phyloP scores from a whole-genome alignment of 2,329 filamentous ascomycete genomes.

The Nannizziopsis barbatae region DNA sequence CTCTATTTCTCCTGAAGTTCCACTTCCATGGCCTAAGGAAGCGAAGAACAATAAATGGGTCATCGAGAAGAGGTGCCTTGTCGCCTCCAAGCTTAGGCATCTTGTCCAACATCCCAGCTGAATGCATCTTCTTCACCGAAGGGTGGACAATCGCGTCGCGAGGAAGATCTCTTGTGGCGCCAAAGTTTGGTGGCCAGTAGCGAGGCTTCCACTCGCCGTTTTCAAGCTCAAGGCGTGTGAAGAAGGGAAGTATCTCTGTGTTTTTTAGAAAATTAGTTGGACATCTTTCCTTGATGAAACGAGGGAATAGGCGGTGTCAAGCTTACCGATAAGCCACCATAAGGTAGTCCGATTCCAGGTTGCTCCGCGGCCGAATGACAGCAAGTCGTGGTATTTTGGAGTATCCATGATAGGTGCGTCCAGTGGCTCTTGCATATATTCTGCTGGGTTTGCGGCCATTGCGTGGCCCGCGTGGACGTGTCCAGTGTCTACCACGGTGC shows the following conservation, averaged over 20 bases:
- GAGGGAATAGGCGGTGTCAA: background rate
- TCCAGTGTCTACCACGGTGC: constrained; percentile 14
- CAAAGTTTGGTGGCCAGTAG: constrained; percentile 28
- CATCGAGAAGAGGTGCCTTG: constrained; percentile 14
- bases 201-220: constrained; percentile 27
- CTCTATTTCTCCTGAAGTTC: background rate
- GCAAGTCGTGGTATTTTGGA: constrained; percentile 25
- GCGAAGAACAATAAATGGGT: constrained; percentile 12
- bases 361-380: constrained; percentile 24
- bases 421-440: background rate
- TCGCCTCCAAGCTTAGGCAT: constrained; percentile 19
- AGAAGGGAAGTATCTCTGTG: constrained; percentile 28
- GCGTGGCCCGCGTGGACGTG: constrained; percentile 14
- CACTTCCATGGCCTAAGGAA: constrained; percentile 15
- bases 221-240: constrained; percentile 29
- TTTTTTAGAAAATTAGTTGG: background rate
- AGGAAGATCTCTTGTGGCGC: constrained; percentile 26
- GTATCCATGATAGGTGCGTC: constrained; percentile 4
- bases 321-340: constrained; percentile 28
- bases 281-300: too few relatives aligned
- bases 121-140: constrained; percentile 22
- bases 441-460: constrained; percentile 2
- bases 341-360: constrained; percentile 21
- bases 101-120: constrained; percentile 18
- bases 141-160: constrained; percentile 23